Percentiles rank a stretch among this genome's conserved stretches.
Evolutionary conservation across 2,329 filamentous ascomycete species (phyloP).

Genomic region (Dactylellina sp.): DNA sequence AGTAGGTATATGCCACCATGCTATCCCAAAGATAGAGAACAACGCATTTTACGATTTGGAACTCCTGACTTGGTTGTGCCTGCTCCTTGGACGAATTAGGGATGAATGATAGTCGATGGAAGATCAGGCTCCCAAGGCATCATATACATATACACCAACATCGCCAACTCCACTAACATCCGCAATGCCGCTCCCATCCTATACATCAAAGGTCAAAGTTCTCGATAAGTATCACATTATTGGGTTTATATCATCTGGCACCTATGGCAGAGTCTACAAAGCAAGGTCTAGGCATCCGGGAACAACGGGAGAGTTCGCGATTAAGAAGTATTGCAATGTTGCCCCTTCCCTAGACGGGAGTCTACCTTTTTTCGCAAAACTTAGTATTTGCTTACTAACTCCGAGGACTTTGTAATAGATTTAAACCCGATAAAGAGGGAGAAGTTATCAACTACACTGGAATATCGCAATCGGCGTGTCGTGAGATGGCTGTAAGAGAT

Average conservation of each 20-base stretch:
- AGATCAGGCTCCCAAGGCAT: slow-evolving; percentile 23
- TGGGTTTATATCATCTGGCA: slow-evolving; percentile 97
- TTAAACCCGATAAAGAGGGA: slow-evolving; percentile 98
- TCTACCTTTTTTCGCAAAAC: too few relatives aligned
- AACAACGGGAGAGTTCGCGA: slow-evolving; percentile 87
- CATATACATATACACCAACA: slow-evolving; percentile 4
- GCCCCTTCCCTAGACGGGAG: too few relatives aligned
- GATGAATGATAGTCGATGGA: slow-evolving; percentile 41
- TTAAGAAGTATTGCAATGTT: slow-evolving; percentile 82
- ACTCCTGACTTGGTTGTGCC: too few relatives aligned
- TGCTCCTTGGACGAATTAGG: background rate
- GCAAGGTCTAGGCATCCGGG: slow-evolving; percentile 73
- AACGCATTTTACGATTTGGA: too few relatives aligned
- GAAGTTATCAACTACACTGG: slow-evolving; percentile 95
- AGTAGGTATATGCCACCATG: too few relatives aligned
- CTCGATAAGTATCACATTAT: slow-evolving; percentile 95
- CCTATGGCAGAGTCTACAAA: slow-evolving; percentile 98
- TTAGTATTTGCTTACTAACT: too few relatives aligned
- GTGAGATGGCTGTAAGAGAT: slow-evolving; percentile 80
- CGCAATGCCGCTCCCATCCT: slow-evolving; percentile 62
- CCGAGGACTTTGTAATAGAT: slow-evolving; percentile 64
- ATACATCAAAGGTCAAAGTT: slow-evolving; percentile 84
- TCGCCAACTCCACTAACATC: slow-evolving; percentile 14
- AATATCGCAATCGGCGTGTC: slow-evolving; percentile 95
- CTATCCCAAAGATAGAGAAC: too few relatives aligned